Evolutionary conservation across 2,329 filamentous ascomycete genomes (phyloP).

Genomic region (Colletotrichum sp.): DNA sequence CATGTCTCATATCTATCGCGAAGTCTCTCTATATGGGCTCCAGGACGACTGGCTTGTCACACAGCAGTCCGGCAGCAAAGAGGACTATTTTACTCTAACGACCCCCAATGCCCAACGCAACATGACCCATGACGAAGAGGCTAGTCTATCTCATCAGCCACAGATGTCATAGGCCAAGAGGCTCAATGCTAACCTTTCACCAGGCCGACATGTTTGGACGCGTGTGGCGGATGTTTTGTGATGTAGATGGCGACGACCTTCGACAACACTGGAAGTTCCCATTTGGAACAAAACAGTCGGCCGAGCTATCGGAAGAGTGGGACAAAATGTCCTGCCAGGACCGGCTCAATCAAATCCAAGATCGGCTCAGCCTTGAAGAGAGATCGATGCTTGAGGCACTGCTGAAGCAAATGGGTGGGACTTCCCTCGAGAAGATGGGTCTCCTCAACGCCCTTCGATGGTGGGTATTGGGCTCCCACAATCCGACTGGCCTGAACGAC

Average conservation of each 20-base stretch:
- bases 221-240: not conserved
- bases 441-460: slow-evolving; percentile 17
- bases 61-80: not conserved
- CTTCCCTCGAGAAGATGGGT: slow-evolving; percentile 26
- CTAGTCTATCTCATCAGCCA: not conserved
- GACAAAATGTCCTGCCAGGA: slow-evolving; percentile 33
- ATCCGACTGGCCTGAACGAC: not conserved
- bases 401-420: slow-evolving; percentile 29
- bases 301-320: not conserved
- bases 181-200: not conserved
- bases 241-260: not conserved
- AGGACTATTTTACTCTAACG: not conserved
- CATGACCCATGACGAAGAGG: not conserved
- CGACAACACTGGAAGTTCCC: not conserved
- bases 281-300: slow-evolving; percentile 1
- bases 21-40: not conserved
- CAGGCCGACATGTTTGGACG: slow-evolving; percentile 26
- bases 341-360: slow-evolving; percentile 30
- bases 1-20: not conserved
- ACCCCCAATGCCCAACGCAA: not conserved
- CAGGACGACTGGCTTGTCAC: not conserved
- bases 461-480: slow-evolving; percentile 23
- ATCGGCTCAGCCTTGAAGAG: slow-evolving; percentile 31
- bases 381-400: slow-evolving; percentile 27
- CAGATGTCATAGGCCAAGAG: not conserved